Conservation (phyloP, 2,329 filamentous ascomycete genomes). For the Paecilomyces dactylethromorphus region DNA sequence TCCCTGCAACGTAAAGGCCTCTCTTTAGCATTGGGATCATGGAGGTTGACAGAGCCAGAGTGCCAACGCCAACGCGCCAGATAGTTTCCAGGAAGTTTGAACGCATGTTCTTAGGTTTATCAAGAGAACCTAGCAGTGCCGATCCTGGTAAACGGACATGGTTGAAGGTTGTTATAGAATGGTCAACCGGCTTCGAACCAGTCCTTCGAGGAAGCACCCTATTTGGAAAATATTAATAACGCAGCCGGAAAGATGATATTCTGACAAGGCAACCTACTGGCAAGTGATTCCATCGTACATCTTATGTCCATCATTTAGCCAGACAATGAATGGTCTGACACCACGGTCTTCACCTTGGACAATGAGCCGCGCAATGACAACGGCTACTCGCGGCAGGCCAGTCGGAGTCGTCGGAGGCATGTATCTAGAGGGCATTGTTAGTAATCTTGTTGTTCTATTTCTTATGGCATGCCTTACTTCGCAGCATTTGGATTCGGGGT, state of each 20-base stretch:
- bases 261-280: constrained; percentile 2
- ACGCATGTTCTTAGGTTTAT: constrained; percentile 11
- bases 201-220: constrained; percentile 7
- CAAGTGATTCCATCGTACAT: constrained; percentile 24
- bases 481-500: constrained; percentile 23
- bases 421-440: constrained; percentile 3
- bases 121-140: constrained; percentile 20
- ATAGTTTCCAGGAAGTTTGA: constrained; percentile 18
- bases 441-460: constrained; percentile 6
- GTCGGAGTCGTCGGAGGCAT: constrained; percentile 1
- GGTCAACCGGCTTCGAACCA: constrained; percentile 22
- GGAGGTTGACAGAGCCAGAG: constrained; percentile 7
- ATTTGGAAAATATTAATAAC: background rate
- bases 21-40: constrained; percentile 13
- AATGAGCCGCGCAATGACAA: constrained; percentile 28
- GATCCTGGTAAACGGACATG: constrained; percentile 19
- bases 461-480: constrained; percentile 22
- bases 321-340: constrained; percentile 25
- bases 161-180: constrained; percentile 27
- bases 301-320: constrained; percentile 14
- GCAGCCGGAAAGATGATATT: background rate
- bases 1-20: constrained; percentile 11
- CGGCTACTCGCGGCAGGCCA: constrained; percentile 14
- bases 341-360: constrained; percentile 17
- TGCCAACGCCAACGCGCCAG: constrained; percentile 10